Evolutionary conservation across 805 yeast genomes (phyloP).

Genomic region (Metschnikowia continentalis): DNA sequence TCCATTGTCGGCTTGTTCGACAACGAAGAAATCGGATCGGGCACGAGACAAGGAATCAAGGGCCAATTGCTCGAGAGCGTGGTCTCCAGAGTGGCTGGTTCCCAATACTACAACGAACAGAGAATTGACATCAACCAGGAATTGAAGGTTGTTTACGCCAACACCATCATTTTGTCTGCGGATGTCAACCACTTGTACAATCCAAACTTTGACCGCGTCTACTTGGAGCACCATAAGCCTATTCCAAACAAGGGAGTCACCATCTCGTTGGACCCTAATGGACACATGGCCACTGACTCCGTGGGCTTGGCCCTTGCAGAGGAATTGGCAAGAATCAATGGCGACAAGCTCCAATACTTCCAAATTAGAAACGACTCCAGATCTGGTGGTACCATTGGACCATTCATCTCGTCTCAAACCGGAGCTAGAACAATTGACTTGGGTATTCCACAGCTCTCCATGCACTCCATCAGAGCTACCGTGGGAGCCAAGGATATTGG

Average conservation of each 20-base stretch:
- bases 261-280: slow-evolving; percentile 71
- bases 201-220: slow-evolving; percentile 68
- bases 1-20: slow-evolving; percentile 66
- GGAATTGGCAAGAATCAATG: slow-evolving; percentile 62
- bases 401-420: slow-evolving; percentile 55
- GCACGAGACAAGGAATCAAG: slow-evolving; percentile 75
- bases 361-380: slow-evolving; percentile 82
- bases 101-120: slow-evolving; percentile 21
- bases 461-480: slow-evolving; percentile 84
- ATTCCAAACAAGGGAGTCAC: slow-evolving; percentile 74
- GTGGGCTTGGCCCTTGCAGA: slow-evolving; percentile 67
- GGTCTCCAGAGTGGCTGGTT: slow-evolving; percentile 50
- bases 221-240: slow-evolving; percentile 76
- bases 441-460: slow-evolving; percentile 79
- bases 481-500: slow-evolving; percentile 76
- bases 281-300: slow-evolving; percentile 79
- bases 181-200: slow-evolving; percentile 81
- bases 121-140: slow-evolving; percentile 22
- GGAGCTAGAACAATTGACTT: slow-evolving; percentile 76
- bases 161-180: slow-evolving; percentile 75
- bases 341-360: slow-evolving; percentile 70
- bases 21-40: slow-evolving; percentile 81
- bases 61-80: slow-evolving; percentile 69
- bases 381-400: slow-evolving; percentile 90
- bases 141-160: slow-evolving; percentile 52